A percentile compares a stretch with the other conserved stretches of the same genome.
Conservation (phyloP, 441 rosid species). For the Bruguiera hainesii region DNA sequence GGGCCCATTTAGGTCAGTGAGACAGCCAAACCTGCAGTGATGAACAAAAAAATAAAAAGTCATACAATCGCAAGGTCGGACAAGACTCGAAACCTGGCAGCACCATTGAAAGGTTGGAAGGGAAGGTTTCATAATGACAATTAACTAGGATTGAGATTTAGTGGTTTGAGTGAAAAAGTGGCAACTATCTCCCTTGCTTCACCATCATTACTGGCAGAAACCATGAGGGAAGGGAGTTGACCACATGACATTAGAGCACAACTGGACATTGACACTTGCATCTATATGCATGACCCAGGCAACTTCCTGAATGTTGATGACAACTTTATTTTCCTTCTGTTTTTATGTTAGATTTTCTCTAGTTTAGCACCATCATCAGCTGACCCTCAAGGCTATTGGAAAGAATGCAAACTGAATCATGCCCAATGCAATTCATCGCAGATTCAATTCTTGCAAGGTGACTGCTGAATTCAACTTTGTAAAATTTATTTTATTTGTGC, state of each 20-base stretch:
- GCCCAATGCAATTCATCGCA: slow-evolving; percentile 63
- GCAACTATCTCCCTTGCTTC: no score
- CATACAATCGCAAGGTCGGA: not conserved
- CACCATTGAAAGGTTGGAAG: no score
- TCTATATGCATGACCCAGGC: not conserved
- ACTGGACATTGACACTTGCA: no score
- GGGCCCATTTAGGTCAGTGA: no score
- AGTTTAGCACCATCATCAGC: slow-evolving; percentile 83
- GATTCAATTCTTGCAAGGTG: slow-evolving; percentile 78
- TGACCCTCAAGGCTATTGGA: slow-evolving; percentile 87
- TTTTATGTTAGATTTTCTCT: slow-evolving; percentile 49
- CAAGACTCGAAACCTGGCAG: not conserved
- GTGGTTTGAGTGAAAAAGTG: no score
- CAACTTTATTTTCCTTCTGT: slow-evolving; percentile 9
- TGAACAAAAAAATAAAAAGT: not conserved
- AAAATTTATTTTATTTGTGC: slow-evolving; percentile 5
- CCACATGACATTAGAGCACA: no score
- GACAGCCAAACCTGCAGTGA: no score
- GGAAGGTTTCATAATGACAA: no score
- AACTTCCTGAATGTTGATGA: slow-evolving; percentile 2
- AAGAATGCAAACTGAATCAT: slow-evolving; percentile 64
- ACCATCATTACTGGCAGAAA: not conserved
- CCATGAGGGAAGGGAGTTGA: not conserved
- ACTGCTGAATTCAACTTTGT: not conserved
- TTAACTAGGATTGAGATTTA: no score